phyloP scores from a whole-genome alignment of 2,329 filamentous ascomycete genomes.

The Dactylonectria macrodidyma region DNA sequence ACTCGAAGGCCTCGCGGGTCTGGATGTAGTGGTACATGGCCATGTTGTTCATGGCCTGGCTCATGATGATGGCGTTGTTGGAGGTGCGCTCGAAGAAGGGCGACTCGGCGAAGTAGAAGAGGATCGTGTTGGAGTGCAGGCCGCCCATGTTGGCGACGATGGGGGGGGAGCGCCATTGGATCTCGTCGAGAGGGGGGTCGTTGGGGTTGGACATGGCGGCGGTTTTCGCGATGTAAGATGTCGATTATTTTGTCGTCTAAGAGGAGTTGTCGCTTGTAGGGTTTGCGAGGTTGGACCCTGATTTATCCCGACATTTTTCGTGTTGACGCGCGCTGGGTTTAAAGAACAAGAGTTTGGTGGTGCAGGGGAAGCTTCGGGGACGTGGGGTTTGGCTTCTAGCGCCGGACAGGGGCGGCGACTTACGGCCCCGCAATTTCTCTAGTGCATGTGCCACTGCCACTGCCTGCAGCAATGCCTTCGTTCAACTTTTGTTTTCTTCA shows the following conservation, averaged over 20 bases:
- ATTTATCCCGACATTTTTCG: not conserved
- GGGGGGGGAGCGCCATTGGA: slow-evolving; percentile 73
- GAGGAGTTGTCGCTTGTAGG: slow-evolving; percentile 1
- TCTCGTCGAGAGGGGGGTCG: slow-evolving; percentile 74
- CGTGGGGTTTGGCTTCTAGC: slow-evolving; percentile 40
- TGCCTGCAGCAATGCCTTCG: slow-evolving; percentile 7
- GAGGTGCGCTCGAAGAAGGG: slow-evolving; percentile 79
- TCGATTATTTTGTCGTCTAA: not conserved
- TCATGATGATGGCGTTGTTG: slow-evolving; percentile 76
- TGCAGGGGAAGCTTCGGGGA: slow-evolving; percentile 32
- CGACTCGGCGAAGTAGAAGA: slow-evolving; percentile 78
- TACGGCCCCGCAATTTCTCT: slow-evolving; percentile 31
- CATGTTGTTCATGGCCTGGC: slow-evolving; percentile 74
- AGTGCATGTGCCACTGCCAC: slow-evolving; percentile 15
- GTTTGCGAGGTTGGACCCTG: slow-evolving; percentile 5
- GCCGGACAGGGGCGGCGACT: slow-evolving; percentile 12
- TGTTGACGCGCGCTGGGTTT: slow-evolving; percentile 10
- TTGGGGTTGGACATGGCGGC: slow-evolving; percentile 60
- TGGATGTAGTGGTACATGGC: slow-evolving; percentile 70
- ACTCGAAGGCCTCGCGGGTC: slow-evolving; percentile 76
- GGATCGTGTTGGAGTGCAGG: slow-evolving; percentile 75
- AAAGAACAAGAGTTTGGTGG: slow-evolving; percentile 6
- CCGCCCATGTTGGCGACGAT: slow-evolving; percentile 67
- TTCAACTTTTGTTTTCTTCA: not conserved
- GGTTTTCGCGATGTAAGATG: not conserved